Evolutionary conservation across 164 flowering plant species (phyloP).

Genomic region (Litsea cubeba): DNA sequence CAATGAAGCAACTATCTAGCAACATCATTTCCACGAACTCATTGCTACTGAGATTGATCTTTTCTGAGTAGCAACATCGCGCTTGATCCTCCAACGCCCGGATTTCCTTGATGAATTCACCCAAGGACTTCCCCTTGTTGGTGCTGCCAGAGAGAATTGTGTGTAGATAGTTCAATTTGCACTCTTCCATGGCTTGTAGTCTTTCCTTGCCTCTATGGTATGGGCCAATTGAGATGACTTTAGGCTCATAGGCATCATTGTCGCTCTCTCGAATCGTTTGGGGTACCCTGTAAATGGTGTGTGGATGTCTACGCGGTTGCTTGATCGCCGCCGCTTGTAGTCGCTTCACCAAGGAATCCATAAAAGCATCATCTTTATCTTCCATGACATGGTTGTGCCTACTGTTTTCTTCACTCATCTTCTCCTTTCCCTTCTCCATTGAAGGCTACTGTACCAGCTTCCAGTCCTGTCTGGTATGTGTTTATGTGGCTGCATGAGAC

Average conservation of each 20-base stretch:
- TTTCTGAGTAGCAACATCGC: slow-evolving; percentile 50
- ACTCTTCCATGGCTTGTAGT: slow-evolving; percentile 51
- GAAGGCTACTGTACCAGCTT: too few relatives aligned
- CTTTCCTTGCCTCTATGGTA: slow-evolving; percentile 48
- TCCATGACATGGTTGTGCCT: too few relatives aligned
- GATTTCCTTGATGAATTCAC: slow-evolving; percentile 29
- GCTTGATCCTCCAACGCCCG: slow-evolving; percentile 35
- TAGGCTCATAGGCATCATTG: slow-evolving; percentile 34
- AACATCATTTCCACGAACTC: slow-evolving; percentile 69
- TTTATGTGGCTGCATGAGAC: too few relatives aligned
- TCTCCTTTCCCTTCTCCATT: background rate
- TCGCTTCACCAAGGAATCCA: background rate
- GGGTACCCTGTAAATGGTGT: slow-evolving; percentile 14
- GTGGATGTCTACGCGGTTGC: background rate
- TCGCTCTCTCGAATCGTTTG: background rate
- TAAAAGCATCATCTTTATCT: background rate
- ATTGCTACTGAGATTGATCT: slow-evolving; percentile 26
- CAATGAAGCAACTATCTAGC: slow-evolving; percentile 53
- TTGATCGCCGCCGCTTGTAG: background rate
- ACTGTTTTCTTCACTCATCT: background rate
- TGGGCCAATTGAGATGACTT: slow-evolving; percentile 65
- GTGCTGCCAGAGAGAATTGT: slow-evolving; percentile 34
- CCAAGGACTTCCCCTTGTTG: slow-evolving; percentile 33
- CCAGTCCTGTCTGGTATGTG: too few relatives aligned
- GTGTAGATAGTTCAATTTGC: slow-evolving; percentile 49